Base-by-base conservation (phyloP, 2,329 filamentous ascomycete genomes). In the Xylariales sp. region DNA sequence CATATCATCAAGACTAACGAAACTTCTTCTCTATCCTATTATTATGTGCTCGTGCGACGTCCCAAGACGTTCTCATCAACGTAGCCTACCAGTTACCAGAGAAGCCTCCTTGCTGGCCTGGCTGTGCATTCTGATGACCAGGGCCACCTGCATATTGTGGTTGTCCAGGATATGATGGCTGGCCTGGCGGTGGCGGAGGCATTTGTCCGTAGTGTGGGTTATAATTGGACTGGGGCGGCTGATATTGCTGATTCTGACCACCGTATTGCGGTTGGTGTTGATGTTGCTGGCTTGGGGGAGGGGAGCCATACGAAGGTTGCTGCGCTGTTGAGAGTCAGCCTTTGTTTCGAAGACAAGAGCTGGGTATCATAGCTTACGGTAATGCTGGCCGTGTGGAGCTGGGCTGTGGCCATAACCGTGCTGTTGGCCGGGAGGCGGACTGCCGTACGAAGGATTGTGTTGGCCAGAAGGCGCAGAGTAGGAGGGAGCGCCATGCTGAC, bases 101-200 rank as follows among this genome's bases (percentile, higher is more conserved):
- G 41, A 65, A 66, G 21, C 55, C 61, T 49, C 60, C 59, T 21
- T 54, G 54, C 19, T 53, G 53, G 27, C 52, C 44, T 12, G 58
- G 48, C 16, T 55, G 47, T 21, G 48, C 50, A 38, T 50, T 48
- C 19, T 27, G 43, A 16, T 46, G 41, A 16, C 29, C 14, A 15
- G 9, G 15, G 20, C 31, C 28, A 16, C 37, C 36, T n/a, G 51
- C 47, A 27, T 61, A 61, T n/a, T 56, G 45, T 34, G 53, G 50
- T 36, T 54, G 57, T 3, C 52, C 52, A 20, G 53, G 40, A 28
- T 59, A 60, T 5, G 50, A 48, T 31, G 53, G 54, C 21, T 50
- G 42, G 18, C 45, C 46, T 16, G 55, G 40, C 28, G 56, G 51
- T 28, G 58, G 51, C 8, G 57, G 52, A 24, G 53, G 46, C 20